These are phyloP conservation scores for Pleurotus tuoliensis DNA, from an alignment of 768 basidiomycete genomes.

Conservation along the genomic window DNA sequence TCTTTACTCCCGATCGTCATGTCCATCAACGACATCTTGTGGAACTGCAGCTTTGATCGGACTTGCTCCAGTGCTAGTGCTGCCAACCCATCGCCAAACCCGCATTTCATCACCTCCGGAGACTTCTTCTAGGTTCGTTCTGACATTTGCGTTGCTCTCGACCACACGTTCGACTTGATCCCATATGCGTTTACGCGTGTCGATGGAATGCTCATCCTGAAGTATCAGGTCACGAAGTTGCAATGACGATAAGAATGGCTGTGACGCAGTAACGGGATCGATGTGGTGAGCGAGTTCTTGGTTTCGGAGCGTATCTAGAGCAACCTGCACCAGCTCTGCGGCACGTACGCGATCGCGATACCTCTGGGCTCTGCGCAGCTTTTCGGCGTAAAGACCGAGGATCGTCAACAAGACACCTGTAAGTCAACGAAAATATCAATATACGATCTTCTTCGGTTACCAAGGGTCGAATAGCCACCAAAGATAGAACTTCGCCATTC, in stretches of 20 bases:
- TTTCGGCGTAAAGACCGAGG: conserved; percentile 25
- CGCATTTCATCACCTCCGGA: conserved; percentile 82
- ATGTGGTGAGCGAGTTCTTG: conserved; percentile 81
- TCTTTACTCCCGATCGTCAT: conserved; percentile 6
- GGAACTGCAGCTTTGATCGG: neutral
- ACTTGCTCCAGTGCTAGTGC: conserved; percentile 30
- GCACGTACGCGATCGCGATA: conserved; percentile 62
- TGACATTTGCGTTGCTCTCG: conserved; percentile 88
- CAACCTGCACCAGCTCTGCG: conserved; percentile 71
- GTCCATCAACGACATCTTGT: conserved; percentile 9
- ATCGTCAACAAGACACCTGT: conserved; percentile 30
- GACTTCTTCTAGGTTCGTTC: conserved; percentile 79
- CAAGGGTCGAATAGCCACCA: conserved; percentile 38
- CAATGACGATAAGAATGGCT: conserved; percentile 77
- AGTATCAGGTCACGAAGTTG: conserved; percentile 87
- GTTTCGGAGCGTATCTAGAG: conserved; percentile 74
- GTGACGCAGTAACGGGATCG: conserved; percentile 71
- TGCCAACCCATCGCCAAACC: conserved; percentile 90
- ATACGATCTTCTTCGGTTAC: conserved; percentile 5
- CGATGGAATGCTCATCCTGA: conserved; percentile 74
- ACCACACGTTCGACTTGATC: conserved; percentile 79
- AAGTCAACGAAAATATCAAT: conserved; percentile 16
- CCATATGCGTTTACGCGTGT: conserved; percentile 69
- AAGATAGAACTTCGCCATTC: conserved; percentile 63
- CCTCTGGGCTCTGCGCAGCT: conserved; percentile 44